Conservation (phyloP, 2,329 filamentous ascomycete genomes). For the Dactylellina leptospora region DNA sequence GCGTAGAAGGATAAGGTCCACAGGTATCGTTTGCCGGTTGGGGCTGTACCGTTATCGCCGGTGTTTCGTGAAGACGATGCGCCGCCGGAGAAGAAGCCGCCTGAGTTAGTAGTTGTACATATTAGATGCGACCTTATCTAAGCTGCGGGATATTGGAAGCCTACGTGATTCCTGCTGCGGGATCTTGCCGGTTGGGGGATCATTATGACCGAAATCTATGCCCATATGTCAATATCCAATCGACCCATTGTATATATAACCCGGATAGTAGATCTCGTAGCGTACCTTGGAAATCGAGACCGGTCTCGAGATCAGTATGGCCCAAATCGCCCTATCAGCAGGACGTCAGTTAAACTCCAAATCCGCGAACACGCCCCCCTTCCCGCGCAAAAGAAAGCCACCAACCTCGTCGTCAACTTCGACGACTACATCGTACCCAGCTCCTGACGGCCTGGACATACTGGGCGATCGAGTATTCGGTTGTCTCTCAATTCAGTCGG, state of each 20-base stretch:
- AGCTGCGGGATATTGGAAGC: background rate
- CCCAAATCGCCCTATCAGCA: slow-evolving; percentile 84
- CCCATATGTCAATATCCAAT: slow-evolving; percentile 6
- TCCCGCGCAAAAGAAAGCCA: too few relatives aligned
- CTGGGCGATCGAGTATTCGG: slow-evolving; percentile 51
- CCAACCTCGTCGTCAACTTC: slow-evolving; percentile 92
- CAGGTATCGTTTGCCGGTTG: slow-evolving; percentile 76
- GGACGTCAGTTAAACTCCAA: slow-evolving; percentile 42
- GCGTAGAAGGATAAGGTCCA: slow-evolving; percentile 95
- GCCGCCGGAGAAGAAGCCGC: slow-evolving; percentile 63
- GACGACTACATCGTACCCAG: slow-evolving; percentile 96
- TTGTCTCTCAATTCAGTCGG: slow-evolving; percentile 23
- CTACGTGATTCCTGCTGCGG: slow-evolving; percentile 53
- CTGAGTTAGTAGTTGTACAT: slow-evolving; percentile 65
- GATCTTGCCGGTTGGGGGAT: slow-evolving; percentile 56
- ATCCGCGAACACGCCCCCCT: too few relatives aligned
- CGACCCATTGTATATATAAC: slow-evolving; percentile 3
- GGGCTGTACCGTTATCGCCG: slow-evolving; percentile 58
- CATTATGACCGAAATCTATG: slow-evolving; percentile 56
- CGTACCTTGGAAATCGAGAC: slow-evolving; percentile 98
- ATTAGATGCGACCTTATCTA: slow-evolving; percentile 70
- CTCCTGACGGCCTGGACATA: slow-evolving; percentile 72
- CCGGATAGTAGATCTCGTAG: slow-evolving; percentile 63
- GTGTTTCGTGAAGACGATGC: slow-evolving; percentile 60
- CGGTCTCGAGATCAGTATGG: slow-evolving; percentile 96